These are phyloP conservation scores for Amaranthus hypochondriacus DNA, from an alignment of 148 eudicot species.

Conservation along the genomic window DNA sequence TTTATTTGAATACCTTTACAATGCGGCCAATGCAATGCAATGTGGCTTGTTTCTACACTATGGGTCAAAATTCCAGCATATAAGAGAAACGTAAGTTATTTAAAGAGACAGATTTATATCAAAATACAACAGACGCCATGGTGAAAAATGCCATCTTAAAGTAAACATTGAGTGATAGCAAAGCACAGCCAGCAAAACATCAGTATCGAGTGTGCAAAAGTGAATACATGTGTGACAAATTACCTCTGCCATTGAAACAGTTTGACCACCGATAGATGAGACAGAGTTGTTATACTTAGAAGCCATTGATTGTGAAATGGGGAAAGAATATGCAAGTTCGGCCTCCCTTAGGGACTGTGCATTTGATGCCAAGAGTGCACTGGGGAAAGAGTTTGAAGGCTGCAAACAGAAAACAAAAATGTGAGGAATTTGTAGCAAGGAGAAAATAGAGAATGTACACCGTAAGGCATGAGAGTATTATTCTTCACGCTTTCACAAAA, in stretches of 20 bases:
- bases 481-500: background rate
- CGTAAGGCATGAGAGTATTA: background rate
- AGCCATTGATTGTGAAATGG: slow-evolving; percentile 56
- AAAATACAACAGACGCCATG: too few species aligned
- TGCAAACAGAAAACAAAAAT: slow-evolving; percentile 29
- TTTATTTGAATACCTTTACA: too few species aligned
- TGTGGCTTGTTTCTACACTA: too few species aligned
- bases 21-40: too few species aligned
- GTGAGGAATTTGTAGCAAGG: background rate
- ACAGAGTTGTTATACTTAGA: slow-evolving; percentile 47
- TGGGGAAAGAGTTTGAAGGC: slow-evolving; percentile 60
- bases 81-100: background rate
- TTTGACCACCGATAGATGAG: slow-evolving; percentile 58
- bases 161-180: background rate
- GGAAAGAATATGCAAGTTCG: slow-evolving; percentile 66
- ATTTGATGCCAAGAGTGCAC: slow-evolving; percentile 57
- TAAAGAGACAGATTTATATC: too few species aligned
- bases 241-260: slow-evolving; percentile 84
- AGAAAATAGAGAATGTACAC: background rate
- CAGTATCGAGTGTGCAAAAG: background rate
- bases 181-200: background rate
- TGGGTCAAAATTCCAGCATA: background rate
- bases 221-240: background rate
- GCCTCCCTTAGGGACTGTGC: slow-evolving; percentile 64
- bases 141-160: background rate